phyloP scores from a whole-genome alignment of 192 early-diverging fungal genomes.

The Podila clonocystis region DNA sequence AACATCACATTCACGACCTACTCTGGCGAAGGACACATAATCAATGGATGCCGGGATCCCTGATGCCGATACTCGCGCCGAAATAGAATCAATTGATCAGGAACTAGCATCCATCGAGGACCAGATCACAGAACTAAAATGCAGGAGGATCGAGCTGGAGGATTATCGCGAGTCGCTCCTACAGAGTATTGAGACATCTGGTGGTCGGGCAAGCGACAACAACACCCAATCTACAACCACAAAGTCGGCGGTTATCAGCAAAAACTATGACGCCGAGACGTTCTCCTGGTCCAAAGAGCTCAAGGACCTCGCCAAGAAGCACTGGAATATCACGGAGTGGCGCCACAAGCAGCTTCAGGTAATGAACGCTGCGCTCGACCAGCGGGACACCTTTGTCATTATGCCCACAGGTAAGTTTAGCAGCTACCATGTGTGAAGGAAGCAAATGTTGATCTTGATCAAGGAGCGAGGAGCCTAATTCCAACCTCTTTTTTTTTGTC shows the following conservation, averaged over 20 bases:
- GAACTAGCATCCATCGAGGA: slow-evolving; percentile 27
- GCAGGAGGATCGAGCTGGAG: slow-evolving; percentile 21
- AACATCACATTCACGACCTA: not conserved
- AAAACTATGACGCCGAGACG: slow-evolving; percentile 49
- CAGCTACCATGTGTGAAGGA: not conserved
- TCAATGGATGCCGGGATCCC: not conserved
- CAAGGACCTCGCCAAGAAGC: slow-evolving; percentile 38
- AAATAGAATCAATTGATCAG: slow-evolving; percentile 27
- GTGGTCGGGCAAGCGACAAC: not conserved
- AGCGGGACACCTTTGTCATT: slow-evolving; percentile 90
- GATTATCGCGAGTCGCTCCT: slow-evolving; percentile 29
- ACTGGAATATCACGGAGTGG: slow-evolving; percentile 57
- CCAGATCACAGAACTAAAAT: slow-evolving; percentile 29
- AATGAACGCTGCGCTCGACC: slow-evolving; percentile 84
- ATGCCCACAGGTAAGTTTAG: slow-evolving; percentile 88
- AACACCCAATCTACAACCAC: not conserved
- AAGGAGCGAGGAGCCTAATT: not conserved
- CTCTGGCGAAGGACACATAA: not conserved
- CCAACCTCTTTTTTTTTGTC: not conserved
- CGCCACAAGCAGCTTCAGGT: slow-evolving; percentile 87
- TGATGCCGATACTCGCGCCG: slow-evolving; percentile 4
- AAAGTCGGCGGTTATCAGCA: not conserved
- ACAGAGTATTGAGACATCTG: not conserved
- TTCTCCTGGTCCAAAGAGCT: slow-evolving; percentile 66
- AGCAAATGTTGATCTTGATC: not conserved